Base-by-base conservation (phyloP, 768 basidiomycete genomes). In the Nidula microcarpa region DNA sequence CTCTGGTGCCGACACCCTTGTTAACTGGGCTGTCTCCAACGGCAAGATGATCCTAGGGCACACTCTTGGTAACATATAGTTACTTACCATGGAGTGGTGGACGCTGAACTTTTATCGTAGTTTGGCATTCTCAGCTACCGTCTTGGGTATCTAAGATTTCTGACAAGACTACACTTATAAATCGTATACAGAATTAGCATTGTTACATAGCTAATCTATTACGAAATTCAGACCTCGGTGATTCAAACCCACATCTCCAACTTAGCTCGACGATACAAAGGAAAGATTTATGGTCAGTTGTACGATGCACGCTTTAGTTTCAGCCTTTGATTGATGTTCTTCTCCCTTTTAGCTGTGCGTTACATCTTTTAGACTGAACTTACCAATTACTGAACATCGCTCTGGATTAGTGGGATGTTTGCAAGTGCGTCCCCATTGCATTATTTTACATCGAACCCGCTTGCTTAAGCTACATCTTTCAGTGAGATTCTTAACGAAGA, bases 401-500 rank as follows among this genome's bases (percentile, higher is more conserved):
- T 8, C 33, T 39, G 9, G 44, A 5, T 11, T 50, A 74, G 72
- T 76, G 75, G 75, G 72, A 74, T 56, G 73, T 74, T 47, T 68
- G 62, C 67, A 76, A 77, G 74, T 76, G 49, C 44, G 69, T 58
- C 10, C 13, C n/a, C 39, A 8, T 8, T 8, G 37, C 37, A 8
- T 45, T 45, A 9, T 45, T 23, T 45, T 45, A 45, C 17, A 18
- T 9, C 9, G 8, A 17, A 45, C 10, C 9, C 37, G n/a, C n/a
- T 39, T 39, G n/a, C n/a, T 60, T 44, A 53, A 67, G 37, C 66
- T 7, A 54, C 33, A 7, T 33, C 23, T 30, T 30, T 18, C 18
- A 74, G 74, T 53, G 79, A 80, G 63, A 76, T 76, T 51, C 70
- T 82, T 62, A 79, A 79, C 63, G 79, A 81, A 54, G 74, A 79